Evolutionary conservation across 2,329 filamentous ascomycete species (phyloP).

Genomic region (Alternaria sp.): DNA sequence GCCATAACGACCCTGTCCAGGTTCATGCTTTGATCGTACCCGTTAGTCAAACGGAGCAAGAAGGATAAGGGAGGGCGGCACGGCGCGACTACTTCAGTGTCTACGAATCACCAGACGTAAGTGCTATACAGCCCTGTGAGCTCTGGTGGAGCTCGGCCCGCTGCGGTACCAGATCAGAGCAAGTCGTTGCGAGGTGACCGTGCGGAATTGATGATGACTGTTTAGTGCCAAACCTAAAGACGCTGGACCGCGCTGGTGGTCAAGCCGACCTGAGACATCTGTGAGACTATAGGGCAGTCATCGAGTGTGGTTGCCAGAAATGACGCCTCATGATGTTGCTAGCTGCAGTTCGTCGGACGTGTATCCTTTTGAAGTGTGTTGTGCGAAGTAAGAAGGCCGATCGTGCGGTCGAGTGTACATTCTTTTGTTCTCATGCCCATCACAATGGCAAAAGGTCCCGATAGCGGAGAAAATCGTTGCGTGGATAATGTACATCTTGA

Average conservation of each 20-base stretch:
- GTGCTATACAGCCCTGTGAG: constrained; percentile 19
- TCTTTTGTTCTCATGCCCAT: background rate
- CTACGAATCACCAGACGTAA: constrained; percentile 38
- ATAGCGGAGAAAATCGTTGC: background rate
- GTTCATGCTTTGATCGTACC: constrained; percentile 11
- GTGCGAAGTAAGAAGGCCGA: constrained; percentile 19
- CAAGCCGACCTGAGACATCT: constrained; percentile 14
- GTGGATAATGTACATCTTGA: background rate
- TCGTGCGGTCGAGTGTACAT: background rate
- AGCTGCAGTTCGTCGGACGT: constrained; percentile 15
- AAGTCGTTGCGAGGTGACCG: constrained; percentile 21
- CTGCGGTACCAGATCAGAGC: constrained; percentile 17
- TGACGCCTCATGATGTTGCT: constrained; percentile 8
- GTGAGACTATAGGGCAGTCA: constrained; percentile 5
- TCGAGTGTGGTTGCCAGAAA: background rate
- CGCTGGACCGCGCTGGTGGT: constrained; percentile 4
- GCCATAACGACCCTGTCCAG: constrained; percentile 1
- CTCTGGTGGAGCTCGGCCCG: constrained; percentile 39
- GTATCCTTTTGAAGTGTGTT: constrained; percentile 22
- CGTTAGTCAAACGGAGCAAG: constrained; percentile 10
- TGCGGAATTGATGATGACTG: constrained; percentile 17
- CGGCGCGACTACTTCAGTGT: constrained; percentile 34
- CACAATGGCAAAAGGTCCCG: background rate
- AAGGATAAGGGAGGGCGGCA: constrained; percentile 37
- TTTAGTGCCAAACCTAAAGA: constrained; percentile 9